phyloP scores from a whole-genome alignment of 2,329 filamentous ascomycete genomes.

The Monosporascus ibericus region DNA sequence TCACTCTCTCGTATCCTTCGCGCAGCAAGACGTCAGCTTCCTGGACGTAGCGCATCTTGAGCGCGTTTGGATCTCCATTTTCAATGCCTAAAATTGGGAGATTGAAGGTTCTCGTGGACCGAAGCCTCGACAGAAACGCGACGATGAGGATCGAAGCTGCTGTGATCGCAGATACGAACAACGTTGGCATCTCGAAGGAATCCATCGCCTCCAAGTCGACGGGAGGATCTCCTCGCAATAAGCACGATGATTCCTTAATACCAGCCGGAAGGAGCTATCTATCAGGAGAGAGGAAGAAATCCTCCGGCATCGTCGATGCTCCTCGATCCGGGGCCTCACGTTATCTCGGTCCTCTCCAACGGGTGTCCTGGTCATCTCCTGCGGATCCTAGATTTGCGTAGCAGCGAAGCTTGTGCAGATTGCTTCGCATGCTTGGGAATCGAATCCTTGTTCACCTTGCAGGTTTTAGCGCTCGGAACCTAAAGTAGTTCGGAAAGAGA shows the following conservation, averaged over 20 bases:
- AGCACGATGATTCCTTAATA: too few species aligned
- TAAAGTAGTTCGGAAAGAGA: background rate
- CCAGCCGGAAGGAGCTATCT: too few species aligned
- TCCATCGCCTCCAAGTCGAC: constrained; percentile 7
- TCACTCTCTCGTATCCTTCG: constrained; percentile 19
- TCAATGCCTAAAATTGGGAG: constrained; percentile 16
- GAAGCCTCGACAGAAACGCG: constrained; percentile 9
- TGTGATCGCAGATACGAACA: constrained; percentile 11
- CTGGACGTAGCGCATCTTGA: constrained; percentile 20
- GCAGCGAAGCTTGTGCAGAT: too few species aligned
- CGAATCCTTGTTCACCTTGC: background rate
- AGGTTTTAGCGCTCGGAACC: background rate
- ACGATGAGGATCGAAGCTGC: constrained; percentile 7
- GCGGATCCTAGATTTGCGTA: too few species aligned
- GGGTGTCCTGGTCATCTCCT: too few species aligned
- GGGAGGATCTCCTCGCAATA: too few species aligned
- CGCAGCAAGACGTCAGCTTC: constrained; percentile 21
- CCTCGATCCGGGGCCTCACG: too few species aligned
- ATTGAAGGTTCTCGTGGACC: constrained; percentile 8
- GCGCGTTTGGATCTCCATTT: constrained; percentile 9
- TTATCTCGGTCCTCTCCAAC: too few species aligned
- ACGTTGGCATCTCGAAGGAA: constrained; percentile 2
- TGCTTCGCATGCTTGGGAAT: background rate
- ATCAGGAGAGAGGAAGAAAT: too few species aligned
- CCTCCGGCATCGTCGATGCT: too few species aligned